A percentile compares a stretch with the other conserved stretches of the same genome.
Conservation (phyloP, 139 green algal genomes). For the Astrephomene gubernaculifera region DNA sequence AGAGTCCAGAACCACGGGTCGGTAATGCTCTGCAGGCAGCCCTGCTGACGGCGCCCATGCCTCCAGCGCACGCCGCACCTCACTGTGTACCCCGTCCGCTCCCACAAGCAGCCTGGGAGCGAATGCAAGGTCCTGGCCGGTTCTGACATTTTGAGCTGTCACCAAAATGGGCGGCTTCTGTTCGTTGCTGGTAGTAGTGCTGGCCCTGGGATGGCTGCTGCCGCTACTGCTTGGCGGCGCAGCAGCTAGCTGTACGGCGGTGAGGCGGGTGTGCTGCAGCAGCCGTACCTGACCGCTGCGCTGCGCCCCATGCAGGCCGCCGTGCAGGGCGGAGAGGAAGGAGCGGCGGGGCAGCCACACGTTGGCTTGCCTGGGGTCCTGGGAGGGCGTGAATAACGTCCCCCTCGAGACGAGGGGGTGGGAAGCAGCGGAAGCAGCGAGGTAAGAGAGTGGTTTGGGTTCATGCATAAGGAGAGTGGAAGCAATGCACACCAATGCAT, state of each 20-base stretch:
- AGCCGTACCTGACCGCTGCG: not conserved
- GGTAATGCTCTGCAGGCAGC: not conserved
- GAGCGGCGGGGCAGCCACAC: slow-evolving; percentile 29
- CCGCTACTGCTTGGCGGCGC: not conserved
- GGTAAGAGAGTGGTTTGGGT: too few relatives aligned
- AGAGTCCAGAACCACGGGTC: slow-evolving; percentile 26
- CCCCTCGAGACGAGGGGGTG: not conserved
- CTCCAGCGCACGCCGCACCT: slow-evolving; percentile 25
- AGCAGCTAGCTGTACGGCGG: not conserved
- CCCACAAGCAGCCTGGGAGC: slow-evolving; percentile 47
- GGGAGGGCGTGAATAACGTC: not conserved
- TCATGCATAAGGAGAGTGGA: not conserved
- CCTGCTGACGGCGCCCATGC: not conserved
- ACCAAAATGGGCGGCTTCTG: not conserved
- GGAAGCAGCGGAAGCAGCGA: not conserved
- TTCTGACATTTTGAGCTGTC: not conserved
- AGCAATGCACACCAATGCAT: too few relatives aligned
- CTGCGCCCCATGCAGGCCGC: not conserved
- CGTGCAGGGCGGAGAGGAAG: slow-evolving; percentile 3
- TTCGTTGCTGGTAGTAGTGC: not conserved
- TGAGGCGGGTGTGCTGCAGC: not conserved
- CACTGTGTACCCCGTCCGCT: slow-evolving; percentile 29
- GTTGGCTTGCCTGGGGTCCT: not conserved
- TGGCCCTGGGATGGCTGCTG: too few relatives aligned
- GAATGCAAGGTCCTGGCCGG: not conserved